Conservation (phyloP, 768 basidiomycete genomes). For the Tylopilus subfusipes region DNA sequence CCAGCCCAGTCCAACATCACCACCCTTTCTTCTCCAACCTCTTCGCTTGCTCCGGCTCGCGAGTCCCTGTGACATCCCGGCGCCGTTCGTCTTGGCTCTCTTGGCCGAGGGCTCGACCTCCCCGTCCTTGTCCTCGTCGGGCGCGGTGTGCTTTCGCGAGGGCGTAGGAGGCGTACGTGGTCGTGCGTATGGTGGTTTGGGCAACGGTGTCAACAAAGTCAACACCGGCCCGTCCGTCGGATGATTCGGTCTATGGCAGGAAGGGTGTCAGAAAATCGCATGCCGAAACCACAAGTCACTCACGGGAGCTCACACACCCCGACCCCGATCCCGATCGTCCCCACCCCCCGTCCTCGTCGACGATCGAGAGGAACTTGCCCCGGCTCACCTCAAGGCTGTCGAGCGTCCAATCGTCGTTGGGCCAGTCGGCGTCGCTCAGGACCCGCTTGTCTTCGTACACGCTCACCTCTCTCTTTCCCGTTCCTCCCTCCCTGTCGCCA, state of each 20-base stretch:
- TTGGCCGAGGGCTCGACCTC: slow-evolving; percentile 54
- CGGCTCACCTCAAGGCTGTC: too few relatives aligned
- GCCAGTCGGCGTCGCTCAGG: too few relatives aligned
- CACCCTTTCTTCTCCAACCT: slow-evolving; percentile 72
- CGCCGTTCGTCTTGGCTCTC: too few relatives aligned
- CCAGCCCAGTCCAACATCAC: slow-evolving; percentile 67
- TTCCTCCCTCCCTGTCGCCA: slow-evolving; percentile 29
- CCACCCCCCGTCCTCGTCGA: slow-evolving; percentile 81
- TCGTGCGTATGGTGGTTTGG: slow-evolving; percentile 45
- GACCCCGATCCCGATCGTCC: slow-evolving; percentile 70
- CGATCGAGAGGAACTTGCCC: slow-evolving; percentile 88
- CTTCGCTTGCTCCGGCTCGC: slow-evolving; percentile 60
- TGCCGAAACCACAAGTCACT: too few relatives aligned
- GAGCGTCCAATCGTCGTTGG: slow-evolving; percentile 78
- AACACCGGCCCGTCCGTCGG: slow-evolving; percentile 47
- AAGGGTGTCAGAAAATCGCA: too few relatives aligned
- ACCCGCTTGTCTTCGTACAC: slow-evolving; percentile 88
- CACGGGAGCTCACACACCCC: too few relatives aligned
- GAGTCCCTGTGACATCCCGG: slow-evolving; percentile 13
- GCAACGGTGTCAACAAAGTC: slow-evolving; percentile 64
- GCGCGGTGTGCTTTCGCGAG: slow-evolving; percentile 58
- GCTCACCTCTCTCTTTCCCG: slow-evolving; percentile 56
- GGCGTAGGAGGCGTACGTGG: too few relatives aligned
- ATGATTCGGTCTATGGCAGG: slow-evolving; percentile 59
- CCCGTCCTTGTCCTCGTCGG: slow-evolving; percentile 51